Conservation (phyloP, 1,284 basidiomycete species). For the Boletus austroedulis region DNA sequence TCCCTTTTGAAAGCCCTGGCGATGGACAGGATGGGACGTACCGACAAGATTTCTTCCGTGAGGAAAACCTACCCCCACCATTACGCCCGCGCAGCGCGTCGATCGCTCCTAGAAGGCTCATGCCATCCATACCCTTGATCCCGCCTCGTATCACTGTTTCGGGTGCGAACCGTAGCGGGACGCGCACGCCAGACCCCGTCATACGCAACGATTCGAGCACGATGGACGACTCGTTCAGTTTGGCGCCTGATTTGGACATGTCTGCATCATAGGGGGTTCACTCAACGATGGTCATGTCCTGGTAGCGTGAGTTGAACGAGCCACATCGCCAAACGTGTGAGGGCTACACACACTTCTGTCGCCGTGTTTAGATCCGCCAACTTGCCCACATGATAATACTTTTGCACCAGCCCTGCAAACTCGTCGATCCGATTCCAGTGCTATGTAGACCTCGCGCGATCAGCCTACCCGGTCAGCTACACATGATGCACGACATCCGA, state of each 20-base stretch:
- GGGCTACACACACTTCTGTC: constrained; percentile 57
- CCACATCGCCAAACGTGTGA: not conserved
- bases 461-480: not conserved
- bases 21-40: constrained; percentile 32
- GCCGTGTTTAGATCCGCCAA: constrained; percentile 74
- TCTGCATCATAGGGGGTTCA: constrained; percentile 77
- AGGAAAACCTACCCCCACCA: constrained; percentile 87
- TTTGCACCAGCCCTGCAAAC: constrained; percentile 67
- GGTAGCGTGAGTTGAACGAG: constrained; percentile 6
- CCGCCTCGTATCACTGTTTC: constrained; percentile 67
- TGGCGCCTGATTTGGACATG: constrained; percentile 47
- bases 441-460: constrained; percentile 37
- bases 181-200: constrained; percentile 68
- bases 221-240: constrained; percentile 73
- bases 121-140: constrained; percentile 62
- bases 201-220: constrained; percentile 80
- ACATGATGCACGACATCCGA: not conserved
- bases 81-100: constrained; percentile 88
- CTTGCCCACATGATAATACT: constrained; percentile 66
- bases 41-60: constrained; percentile 80
- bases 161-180: constrained; percentile 69
- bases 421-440: constrained; percentile 85
- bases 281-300: constrained; percentile 82
- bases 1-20: not conserved
- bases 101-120: no score